These are phyloP conservation scores for Leccinum rimulosum DNA, from an alignment of 768 basidiomycete species.

Conservation along the genomic window DNA sequence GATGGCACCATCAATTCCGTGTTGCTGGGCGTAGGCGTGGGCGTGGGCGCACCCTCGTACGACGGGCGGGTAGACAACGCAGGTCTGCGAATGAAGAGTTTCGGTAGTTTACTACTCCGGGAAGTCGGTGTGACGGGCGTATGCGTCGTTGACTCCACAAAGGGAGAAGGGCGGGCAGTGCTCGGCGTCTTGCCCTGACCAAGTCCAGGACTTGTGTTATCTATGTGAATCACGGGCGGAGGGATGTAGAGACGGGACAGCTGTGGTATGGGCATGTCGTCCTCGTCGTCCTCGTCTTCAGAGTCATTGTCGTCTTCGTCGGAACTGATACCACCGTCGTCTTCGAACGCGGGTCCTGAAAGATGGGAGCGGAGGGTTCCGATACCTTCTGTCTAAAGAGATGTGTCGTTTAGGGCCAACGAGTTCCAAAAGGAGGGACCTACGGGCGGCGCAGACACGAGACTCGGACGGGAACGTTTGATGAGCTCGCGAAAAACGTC, in stretches of 20 bases:
- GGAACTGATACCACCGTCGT: constrained; percentile 74
- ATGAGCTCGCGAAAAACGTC: constrained; percentile 62
- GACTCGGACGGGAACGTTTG: constrained; percentile 59
- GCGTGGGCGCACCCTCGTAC: constrained; percentile 19
- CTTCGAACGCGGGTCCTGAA: constrained; percentile 55
- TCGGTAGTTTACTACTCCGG: constrained; percentile 30
- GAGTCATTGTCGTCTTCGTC: constrained; percentile 42
- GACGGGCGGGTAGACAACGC: constrained; percentile 32
- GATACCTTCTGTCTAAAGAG: constrained; percentile 72
- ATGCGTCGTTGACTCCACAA: constrained; percentile 18
- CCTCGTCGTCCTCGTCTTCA: constrained; percentile 25
- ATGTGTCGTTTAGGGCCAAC: background rate
- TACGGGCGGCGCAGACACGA: constrained; percentile 79
- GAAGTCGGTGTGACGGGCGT: constrained; percentile 31
- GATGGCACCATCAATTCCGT: constrained; percentile 7
- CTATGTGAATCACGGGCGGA: constrained; percentile 19
- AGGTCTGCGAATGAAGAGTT: constrained; percentile 35
- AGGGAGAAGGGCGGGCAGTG: constrained; percentile 24
- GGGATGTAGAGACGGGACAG: constrained; percentile 25
- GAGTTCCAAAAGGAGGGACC: constrained; percentile 25
- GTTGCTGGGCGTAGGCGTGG: constrained; percentile 1
- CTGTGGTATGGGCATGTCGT: constrained; percentile 32
- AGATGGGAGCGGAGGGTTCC: constrained; percentile 75
- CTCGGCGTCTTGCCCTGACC: constrained; percentile 17
- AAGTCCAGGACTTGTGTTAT: constrained; percentile 13